phyloP scores from a whole-genome alignment of 139 green algal species.

The Mychonastes homosphaera region DNA sequence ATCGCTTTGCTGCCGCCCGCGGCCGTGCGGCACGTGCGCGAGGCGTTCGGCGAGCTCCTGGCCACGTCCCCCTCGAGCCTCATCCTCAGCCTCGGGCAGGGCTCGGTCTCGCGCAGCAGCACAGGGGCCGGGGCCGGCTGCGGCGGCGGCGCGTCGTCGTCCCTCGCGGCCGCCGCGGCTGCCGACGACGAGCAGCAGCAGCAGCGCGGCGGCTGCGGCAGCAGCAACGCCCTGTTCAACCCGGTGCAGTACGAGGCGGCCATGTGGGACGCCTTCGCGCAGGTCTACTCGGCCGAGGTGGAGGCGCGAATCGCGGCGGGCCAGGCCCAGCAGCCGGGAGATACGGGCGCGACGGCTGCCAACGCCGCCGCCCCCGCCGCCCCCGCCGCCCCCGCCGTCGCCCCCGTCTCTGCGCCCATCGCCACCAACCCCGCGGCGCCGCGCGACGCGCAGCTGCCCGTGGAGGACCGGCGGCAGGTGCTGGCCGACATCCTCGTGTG shows the following conservation, averaged over 20 bases:
- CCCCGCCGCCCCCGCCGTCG: background rate
- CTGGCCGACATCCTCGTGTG: conserved; percentile 45
- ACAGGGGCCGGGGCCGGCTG: background rate
- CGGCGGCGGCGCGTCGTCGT: background rate
- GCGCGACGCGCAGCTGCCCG: conserved; percentile 5
- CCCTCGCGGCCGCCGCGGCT: no score
- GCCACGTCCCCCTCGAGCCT: no score
- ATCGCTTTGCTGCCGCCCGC: no score
- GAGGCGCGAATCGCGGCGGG: background rate
- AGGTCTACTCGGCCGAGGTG: conserved; percentile 28
- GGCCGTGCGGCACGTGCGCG: no score
- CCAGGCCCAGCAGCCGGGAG: background rate
- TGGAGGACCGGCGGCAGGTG: conserved; percentile 31
- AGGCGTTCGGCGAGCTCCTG: no score
- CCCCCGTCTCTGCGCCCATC: background rate
- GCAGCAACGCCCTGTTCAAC: background rate
- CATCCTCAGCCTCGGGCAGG: background rate
- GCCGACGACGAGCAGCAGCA: background rate
- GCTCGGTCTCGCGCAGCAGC: background rate
- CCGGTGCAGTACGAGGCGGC: conserved; percentile 16
- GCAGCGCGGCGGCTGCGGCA: conserved; percentile 3
- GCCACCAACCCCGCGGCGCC: background rate
- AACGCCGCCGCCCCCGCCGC: background rate
- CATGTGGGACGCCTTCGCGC: conserved; percentile 28
- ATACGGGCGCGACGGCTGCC: background rate